Evolutionary conservation across 129 eudicot genomes (phyloP).

Genomic region (Chrysanthemum seticuspe): DNA sequence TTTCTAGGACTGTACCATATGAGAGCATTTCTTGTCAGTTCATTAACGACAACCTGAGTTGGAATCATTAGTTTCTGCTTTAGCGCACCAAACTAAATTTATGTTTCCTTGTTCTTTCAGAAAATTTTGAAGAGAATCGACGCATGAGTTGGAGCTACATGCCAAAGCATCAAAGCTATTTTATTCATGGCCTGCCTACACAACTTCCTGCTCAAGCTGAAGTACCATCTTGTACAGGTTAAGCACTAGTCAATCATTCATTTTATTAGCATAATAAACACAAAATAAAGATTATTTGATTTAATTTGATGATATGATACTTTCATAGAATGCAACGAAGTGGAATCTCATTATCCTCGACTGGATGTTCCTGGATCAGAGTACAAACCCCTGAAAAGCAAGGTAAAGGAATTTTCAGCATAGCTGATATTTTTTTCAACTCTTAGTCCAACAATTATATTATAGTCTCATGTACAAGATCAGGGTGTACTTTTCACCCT

Average conservation of each 20-base stretch:
- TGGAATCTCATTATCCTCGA: conserved; percentile 66
- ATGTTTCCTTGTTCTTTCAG: conserved; percentile 29
- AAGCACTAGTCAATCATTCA: conserved; percentile 17
- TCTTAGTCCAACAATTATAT: background rate
- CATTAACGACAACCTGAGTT: background rate
- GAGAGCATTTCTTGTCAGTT: background rate
- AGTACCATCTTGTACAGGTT: conserved; percentile 89
- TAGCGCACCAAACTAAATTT: conserved; percentile 6
- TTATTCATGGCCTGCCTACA: conserved; percentile 51
- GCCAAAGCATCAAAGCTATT: conserved; percentile 41
- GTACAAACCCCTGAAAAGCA: conserved; percentile 59
- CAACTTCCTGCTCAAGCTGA: conserved; percentile 90
- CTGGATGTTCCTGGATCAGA: conserved; percentile 89
- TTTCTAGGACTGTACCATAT: conserved; percentile 5
- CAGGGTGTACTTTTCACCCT: conserved; percentile 10
- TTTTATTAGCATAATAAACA: conserved; percentile 1
- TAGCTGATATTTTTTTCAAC: background rate
- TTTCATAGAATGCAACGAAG: conserved; percentile 57
- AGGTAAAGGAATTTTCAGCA: conserved; percentile 39
- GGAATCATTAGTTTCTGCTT: background rate
- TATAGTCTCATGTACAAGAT: background rate
- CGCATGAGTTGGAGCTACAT: conserved; percentile 54
- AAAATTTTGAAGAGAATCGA: conserved; percentile 50
- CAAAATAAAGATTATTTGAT: background rate
- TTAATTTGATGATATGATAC: conserved; percentile 8